Evolutionary conservation across 2,329 filamentous ascomycete genomes (phyloP), one percentile per base, ranked within the genome.

Genomic region (Aspergillus carbonarius): DNA sequence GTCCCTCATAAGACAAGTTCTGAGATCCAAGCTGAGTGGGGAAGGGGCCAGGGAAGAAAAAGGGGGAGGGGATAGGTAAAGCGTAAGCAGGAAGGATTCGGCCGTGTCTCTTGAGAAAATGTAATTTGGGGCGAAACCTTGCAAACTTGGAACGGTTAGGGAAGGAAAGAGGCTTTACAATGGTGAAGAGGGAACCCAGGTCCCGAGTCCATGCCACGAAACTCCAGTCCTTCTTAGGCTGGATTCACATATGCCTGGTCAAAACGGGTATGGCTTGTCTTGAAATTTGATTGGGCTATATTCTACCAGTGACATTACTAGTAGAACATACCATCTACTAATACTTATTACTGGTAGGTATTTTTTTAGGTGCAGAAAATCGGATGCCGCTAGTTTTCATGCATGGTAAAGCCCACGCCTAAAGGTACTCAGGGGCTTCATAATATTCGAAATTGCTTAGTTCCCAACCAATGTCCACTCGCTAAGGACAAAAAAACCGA

Each of bases 41-140:
- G 48, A 51, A 51, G 48, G 34, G 34, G 30, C 30, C 48, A 20
- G 48, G 48, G 30, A 17, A 20, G 32, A 23, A 51, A 51, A 51
- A 51, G 48, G 48, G 48, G 44, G 44, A 48, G 44, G 44, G 48
- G 32, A 17, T 18, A 30, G 48, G n/a, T n/a, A n/a, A n/a, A 51
- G 23, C 25, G 37, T 51, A 51, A 51, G 48, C 48, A 35, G 17
- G 48, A 51, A 51, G 47, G 47, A 50, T n/a, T 20, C 47, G 13
- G 6, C 27, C 25, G 18, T 23, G 18, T 42, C n/a, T 42, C 39
- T 32, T 1, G 4, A 32, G 39, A 42, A 13, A 42, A 23, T 42
- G 18, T 17, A 42, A 42, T 42, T 5, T 23, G 39, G 13, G 39
- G n/a, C 18, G 18, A 42, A 10, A 23, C 15, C 13, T 4, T 18